Conservation (phyloP, 768 basidiomycete species). For the Trametes coccinea region DNA sequence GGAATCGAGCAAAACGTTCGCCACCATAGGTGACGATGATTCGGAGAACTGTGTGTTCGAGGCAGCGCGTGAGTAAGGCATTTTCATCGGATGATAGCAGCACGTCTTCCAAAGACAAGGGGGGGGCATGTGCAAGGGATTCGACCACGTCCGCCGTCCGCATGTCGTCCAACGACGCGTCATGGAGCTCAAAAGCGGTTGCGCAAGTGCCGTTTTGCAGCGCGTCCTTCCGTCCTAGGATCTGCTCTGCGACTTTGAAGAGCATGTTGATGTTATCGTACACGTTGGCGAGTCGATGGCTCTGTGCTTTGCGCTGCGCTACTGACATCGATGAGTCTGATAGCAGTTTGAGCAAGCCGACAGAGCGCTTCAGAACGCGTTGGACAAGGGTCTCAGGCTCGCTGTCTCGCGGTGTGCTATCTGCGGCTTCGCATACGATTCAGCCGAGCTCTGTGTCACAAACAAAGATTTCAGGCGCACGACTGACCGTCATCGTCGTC, state of each 20-base stretch:
- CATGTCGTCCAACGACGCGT: constrained; percentile 31
- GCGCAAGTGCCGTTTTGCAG: constrained; percentile 42
- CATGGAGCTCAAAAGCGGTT: constrained; percentile 33
- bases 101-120: constrained; percentile 31
- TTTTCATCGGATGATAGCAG: constrained; percentile 28
- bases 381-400: not conserved
- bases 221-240: constrained; percentile 35
- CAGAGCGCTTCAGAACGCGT: not conserved
- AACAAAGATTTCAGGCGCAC: no score
- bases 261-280: constrained; percentile 44
- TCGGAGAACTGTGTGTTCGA: constrained; percentile 33
- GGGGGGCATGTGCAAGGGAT: constrained; percentile 27
- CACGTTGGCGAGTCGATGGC: constrained; percentile 21
- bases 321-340: constrained; percentile 26
- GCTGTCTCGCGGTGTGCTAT: not conserved
- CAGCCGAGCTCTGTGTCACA: no score
- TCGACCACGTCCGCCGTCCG: constrained; percentile 23
- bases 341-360: constrained; percentile 17
- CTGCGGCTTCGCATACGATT: no score
- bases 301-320: constrained; percentile 27
- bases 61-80: constrained; percentile 10
- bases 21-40: constrained; percentile 36
- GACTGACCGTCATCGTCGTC: no score
- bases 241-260: constrained; percentile 33
- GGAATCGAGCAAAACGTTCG: constrained; percentile 29